phyloP scores from a whole-genome alignment of 2,329 filamentous ascomycete species.

The Graphilbum sp. region DNA sequence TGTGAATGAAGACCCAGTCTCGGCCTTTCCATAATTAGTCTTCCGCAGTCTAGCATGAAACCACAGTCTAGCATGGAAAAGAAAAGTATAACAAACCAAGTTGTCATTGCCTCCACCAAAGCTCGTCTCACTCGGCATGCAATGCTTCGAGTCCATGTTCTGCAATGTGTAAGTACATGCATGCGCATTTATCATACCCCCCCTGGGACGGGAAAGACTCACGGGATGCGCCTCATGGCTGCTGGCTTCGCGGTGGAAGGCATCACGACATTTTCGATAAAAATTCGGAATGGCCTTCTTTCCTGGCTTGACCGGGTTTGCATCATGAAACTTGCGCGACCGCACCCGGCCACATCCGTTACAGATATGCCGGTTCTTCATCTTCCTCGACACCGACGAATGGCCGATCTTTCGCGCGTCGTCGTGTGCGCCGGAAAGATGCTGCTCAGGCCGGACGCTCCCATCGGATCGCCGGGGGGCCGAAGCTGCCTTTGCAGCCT shows the following conservation, averaged over 20 bases:
- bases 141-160: too few relatives aligned
- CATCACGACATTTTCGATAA: conserved; percentile 18
- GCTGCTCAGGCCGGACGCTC: too few relatives aligned
- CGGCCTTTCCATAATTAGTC: too few relatives aligned
- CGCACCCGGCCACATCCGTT: conserved; percentile 23
- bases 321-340: conserved; percentile 21
- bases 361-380: conserved; percentile 22
- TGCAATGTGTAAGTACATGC: too few relatives aligned
- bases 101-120: background rate
- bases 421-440: background rate
- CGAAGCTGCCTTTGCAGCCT: too few relatives aligned
- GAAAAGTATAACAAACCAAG: too few relatives aligned
- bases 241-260: conserved; percentile 4
- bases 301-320: conserved; percentile 16
- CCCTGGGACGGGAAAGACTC: too few relatives aligned
- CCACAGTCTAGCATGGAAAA: background rate
- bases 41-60: background rate
- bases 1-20: too few relatives aligned
- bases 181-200: too few relatives aligned
- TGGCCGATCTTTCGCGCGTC: background rate
- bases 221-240: background rate
- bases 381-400: background rate
- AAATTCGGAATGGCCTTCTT: conserved; percentile 17
- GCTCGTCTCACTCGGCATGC: conserved; percentile 3
- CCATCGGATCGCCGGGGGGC: too few relatives aligned